A percentile compares a stretch with the other conserved stretches of the same genome.
phyloP scores from a whole-genome alignment of 768 basidiomycete genomes.

The Panellus pusillus region DNA sequence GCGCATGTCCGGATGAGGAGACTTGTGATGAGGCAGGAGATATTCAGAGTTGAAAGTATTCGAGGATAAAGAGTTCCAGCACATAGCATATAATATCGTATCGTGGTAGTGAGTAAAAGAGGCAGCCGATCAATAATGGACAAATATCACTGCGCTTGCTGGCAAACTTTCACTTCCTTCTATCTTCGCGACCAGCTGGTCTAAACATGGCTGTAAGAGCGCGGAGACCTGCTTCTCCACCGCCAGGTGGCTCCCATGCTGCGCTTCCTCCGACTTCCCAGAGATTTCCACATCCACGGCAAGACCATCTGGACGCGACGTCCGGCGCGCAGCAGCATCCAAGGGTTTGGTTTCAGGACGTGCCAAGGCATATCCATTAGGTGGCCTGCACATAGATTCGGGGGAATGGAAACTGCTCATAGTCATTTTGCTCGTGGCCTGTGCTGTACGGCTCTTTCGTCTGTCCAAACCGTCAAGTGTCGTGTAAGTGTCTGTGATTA shows the following conservation, averaged over 20 bases:
- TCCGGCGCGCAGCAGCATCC: conserved; percentile 66
- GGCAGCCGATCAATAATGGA: background rate
- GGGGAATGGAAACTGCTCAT: conserved; percentile 80
- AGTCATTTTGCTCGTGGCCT: conserved; percentile 65
- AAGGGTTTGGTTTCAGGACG: conserved; percentile 58
- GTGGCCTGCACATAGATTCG: conserved; percentile 62
- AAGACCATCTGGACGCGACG: conserved; percentile 73
- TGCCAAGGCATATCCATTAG: conserved; percentile 46
- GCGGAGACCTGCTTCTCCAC: conserved; percentile 69
- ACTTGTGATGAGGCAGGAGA: too few species aligned
- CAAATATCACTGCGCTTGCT: conserved; percentile 5
- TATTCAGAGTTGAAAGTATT: too few species aligned
- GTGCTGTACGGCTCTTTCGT: conserved; percentile 81
- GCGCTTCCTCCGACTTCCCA: conserved; percentile 38
- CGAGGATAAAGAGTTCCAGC: too few species aligned
- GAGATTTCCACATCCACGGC: conserved; percentile 64
- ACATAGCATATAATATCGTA: too few species aligned
- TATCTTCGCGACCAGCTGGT: conserved; percentile 36
- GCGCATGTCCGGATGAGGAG: too few species aligned
- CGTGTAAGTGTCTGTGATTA: conserved; percentile 64
- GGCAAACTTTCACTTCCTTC: conserved; percentile 4
- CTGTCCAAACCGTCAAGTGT: conserved; percentile 87
- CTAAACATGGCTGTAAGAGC: conserved; percentile 49
- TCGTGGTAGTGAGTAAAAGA: background rate
- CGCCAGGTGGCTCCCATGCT: conserved; percentile 43